A percentile compares a stretch with the other conserved stretches of the same genome.
Conservation (phyloP, 345 rosid species). For the Eutrema heterophyllum region DNA sequence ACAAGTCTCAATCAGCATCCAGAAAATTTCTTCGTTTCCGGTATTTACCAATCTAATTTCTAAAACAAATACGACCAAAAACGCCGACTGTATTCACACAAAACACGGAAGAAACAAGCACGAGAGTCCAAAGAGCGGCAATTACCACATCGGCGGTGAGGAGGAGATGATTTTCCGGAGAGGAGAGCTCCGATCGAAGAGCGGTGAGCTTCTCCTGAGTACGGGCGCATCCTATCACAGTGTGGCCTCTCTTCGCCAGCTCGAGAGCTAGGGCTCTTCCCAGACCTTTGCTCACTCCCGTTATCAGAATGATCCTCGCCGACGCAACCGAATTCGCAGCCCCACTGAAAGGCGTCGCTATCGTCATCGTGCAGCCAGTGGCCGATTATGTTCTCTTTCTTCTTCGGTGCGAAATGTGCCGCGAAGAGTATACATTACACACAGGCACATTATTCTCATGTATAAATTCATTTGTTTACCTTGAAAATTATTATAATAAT, state of each 20-base stretch:
- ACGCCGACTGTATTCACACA: too few relatives aligned
- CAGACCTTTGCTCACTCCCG: constrained; percentile 87
- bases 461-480: not conserved
- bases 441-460: not conserved
- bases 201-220: constrained; percentile 64
- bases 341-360: constrained; percentile 38
- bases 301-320: constrained; percentile 54
- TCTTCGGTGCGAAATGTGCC: not conserved
- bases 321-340: constrained; percentile 28
- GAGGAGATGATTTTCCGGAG: constrained; percentile 60
- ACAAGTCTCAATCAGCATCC: not conserved
- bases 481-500: not conserved
- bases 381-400: not conserved
- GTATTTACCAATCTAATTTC: not conserved
- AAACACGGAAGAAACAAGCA: not conserved
- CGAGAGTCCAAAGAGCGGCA: not conserved
- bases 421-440: not conserved
- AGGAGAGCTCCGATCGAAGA: constrained; percentile 56
- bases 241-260: constrained; percentile 82
- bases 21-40: not conserved
- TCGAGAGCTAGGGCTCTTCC: constrained; percentile 89
- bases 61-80: not conserved
- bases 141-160: constrained; percentile 72
- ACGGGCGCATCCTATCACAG: constrained; percentile 89
- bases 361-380: constrained; percentile 7